These are phyloP conservation scores for Priceomyces melissophilus DNA, from an alignment of 805 yeast genomes.

Conservation along the genomic window DNA sequence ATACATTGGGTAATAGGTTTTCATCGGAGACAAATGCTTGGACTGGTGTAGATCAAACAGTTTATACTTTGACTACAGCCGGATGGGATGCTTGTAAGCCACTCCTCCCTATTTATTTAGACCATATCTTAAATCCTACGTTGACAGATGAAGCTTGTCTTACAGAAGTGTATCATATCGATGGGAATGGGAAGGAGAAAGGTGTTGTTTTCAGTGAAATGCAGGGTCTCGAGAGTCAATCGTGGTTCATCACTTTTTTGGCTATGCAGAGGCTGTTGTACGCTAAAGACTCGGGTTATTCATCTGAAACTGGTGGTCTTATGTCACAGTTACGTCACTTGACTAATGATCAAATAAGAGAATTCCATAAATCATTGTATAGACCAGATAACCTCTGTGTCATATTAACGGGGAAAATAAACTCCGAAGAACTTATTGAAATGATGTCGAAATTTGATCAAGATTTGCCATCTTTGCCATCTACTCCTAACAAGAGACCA, in stretches of 20 bases:
- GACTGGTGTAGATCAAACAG: constrained; percentile 96
- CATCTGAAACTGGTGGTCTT: constrained; percentile 92
- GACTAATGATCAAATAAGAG: constrained; percentile 67
- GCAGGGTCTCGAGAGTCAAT: constrained; percentile 86
- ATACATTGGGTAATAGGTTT: constrained; percentile 77
- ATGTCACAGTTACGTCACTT: constrained; percentile 71
- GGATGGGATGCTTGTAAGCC: constrained; percentile 94
- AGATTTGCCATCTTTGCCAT: constrained; percentile 44
- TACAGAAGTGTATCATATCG: constrained; percentile 94
- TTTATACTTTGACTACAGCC: constrained; percentile 85
- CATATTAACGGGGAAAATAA: constrained; percentile 81
- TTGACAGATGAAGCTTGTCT: constrained; percentile 85
- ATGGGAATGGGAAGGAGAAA: constrained; percentile 84
- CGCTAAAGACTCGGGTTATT: constrained; percentile 67
- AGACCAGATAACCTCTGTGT: constrained; percentile 82
- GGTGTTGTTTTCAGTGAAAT: constrained; percentile 97
- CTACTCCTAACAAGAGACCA: constrained; percentile 52
- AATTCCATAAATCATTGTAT: constrained; percentile 70
- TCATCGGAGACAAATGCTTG: constrained; percentile 92
- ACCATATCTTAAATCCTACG: constrained; percentile 81
- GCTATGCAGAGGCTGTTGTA: constrained; percentile 58
- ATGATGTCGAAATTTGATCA: constrained; percentile 61
- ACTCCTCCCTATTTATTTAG: constrained; percentile 83
- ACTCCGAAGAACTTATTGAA: constrained; percentile 64
- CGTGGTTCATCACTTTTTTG: constrained; percentile 63